Percentiles rank a stretch among this genome's conserved stretches.
phyloP scores from a whole-genome alignment of 805 yeast species.

The Isabelozyma pseudorhagii region DNA sequence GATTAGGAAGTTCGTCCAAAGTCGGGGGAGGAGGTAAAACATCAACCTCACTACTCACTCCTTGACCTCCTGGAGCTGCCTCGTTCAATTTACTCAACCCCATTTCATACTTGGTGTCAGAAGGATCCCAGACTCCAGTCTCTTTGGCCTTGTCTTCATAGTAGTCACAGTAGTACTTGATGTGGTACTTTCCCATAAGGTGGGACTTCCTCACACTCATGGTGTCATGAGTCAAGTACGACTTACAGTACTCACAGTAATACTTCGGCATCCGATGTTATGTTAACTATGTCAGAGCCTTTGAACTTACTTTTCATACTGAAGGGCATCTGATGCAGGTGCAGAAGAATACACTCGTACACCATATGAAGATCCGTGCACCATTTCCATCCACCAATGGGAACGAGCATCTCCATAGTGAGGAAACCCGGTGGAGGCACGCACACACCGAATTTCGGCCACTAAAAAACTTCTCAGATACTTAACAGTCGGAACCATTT shows the following conservation, averaged over 20 bases:
- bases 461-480: not conserved
- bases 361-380: not conserved
- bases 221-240: conserved; percentile 85
- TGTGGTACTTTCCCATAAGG: conserved; percentile 72
- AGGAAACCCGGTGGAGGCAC: not conserved
- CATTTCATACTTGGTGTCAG: conserved; percentile 33
- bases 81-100: conserved; percentile 30
- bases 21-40: conserved; percentile 34
- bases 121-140: conserved; percentile 33
- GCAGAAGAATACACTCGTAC: not conserved
- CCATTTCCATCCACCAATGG: not conserved
- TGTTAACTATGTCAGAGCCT: not conserved
- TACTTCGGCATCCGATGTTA: conserved; percentile 54
- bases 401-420: not conserved
- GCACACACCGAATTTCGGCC: conserved; percentile 2
- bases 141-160: conserved; percentile 51
- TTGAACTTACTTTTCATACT: not conserved
- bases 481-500: not conserved
- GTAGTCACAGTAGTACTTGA: conserved; percentile 67
- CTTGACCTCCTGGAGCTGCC: conserved; percentile 20
- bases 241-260: conserved; percentile 82
- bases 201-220: conserved; percentile 81
- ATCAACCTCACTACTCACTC: conserved; percentile 2
- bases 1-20: conserved; percentile 24
- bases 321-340: not conserved